Evolutionary conservation across 345 rosid species (phyloP), one percentile per base, ranked within the genome.

Genomic region (Raphanus raphanistrum): DNA sequence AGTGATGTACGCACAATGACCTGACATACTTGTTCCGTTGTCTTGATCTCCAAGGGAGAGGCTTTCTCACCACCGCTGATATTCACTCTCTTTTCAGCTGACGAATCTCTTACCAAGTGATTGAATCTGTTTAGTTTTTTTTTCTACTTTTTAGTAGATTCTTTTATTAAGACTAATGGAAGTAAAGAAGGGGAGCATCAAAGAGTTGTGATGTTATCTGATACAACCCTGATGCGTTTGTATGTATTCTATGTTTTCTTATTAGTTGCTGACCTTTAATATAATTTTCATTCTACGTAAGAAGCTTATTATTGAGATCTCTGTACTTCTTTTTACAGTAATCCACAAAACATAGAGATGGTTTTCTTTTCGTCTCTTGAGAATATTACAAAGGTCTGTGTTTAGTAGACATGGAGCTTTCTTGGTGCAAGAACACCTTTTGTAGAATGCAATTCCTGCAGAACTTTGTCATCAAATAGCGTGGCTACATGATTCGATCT

Each of bases 351-450:
- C 65, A 62, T 3, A 48, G 31, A 52, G 36, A 72, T 13, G 1
- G 64, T 26, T 26, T 10, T 32, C 54, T n/a, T 29, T 17, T 55
- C 26, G 2, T 63, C 4, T 32, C 28, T 16, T 4, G 55, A 12
- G n/a, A 25, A n/a, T n/a, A 38, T 9, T 59, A 78, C 81, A 78
- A 72, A n/a, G 16, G 16, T 17, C 63, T 63, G 50, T n/a, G n/a
- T 50, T 64, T 80, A n/a, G n/a, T 85, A 89, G 68, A 88, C 89
- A 11, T 86, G 92, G 82, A 85, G 88, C 77, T 95, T 92, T 83
- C 97, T 85, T 0, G 97, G 91, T 8, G 90, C 85, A 41, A 95
- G 97, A 80, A 92, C 96, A 82, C 97, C 99, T 83, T 98, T 83
- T 8, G 98, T 90, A 25, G 99, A 90, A 84, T 89, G 98, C 82